Conservation (phyloP, 1,284 basidiomycete genomes). For the Trametes sp. region DNA sequence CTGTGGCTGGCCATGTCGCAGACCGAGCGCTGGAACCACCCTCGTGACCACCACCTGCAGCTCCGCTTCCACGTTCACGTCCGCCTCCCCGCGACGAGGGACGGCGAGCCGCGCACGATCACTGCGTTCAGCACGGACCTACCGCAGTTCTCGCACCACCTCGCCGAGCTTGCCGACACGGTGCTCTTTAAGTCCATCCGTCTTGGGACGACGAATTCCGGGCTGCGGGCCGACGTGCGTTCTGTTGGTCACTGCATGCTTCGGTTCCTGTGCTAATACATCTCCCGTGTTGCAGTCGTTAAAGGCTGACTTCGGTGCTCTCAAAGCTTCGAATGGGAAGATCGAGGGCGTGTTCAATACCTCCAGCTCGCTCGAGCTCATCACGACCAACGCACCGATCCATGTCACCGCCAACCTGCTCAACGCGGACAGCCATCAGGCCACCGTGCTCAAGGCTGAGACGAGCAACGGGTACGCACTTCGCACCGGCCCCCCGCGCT, state of each 20-base stretch:
- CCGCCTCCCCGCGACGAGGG: conserved; percentile 28
- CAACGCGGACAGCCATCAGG: conserved; percentile 37
- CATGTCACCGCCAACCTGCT: conserved; percentile 43
- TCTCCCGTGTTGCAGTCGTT: conserved; percentile 13
- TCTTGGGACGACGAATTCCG: conserved; percentile 30
- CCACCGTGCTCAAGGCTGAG: conserved; percentile 40
- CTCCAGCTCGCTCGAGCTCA: conserved; percentile 44
- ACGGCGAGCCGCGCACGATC: conserved; percentile 20
- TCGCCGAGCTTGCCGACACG: conserved; percentile 29
- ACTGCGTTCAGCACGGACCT: conserved; percentile 34
- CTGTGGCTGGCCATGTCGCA: too few species aligned
- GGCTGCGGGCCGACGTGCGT: conserved; percentile 29
- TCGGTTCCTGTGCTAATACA: background rate
- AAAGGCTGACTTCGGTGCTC: background rate
- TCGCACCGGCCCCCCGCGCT: too few species aligned
- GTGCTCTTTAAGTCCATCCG: conserved; percentile 29
- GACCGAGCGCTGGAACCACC: conserved; percentile 26
- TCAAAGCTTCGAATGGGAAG: conserved; percentile 42
- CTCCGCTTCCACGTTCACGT: conserved; percentile 34
- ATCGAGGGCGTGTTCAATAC: conserved; percentile 53
- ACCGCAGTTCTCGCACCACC: conserved; percentile 33
- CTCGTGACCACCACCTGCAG: conserved; percentile 8
- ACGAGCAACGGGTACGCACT: conserved; percentile 46
- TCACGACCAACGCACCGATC: conserved; percentile 50
- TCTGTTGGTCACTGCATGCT: background rate